A percentile compares a stretch with the other conserved stretches of the same genome.
Conservation (phyloP, 371 early-diverging fungal genomes). For the Circinella minor region DNA sequence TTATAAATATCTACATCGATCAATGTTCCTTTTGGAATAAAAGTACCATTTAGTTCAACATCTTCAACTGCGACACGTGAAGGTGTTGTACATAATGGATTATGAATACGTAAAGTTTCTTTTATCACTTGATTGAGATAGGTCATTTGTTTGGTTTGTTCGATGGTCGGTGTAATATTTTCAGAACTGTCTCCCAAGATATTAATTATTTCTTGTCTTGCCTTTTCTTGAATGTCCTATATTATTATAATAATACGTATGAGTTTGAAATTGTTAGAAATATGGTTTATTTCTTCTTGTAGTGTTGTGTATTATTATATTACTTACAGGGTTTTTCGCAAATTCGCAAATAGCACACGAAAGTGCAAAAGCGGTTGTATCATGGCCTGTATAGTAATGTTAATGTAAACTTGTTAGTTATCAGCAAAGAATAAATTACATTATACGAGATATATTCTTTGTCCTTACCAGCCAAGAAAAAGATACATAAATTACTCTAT, state of each 20-base stretch:
- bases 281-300: background rate
- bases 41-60: conserved; percentile 36
- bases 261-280: background rate
- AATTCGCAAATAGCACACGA: conserved; percentile 25
- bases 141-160: conserved; percentile 43
- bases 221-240: conserved; percentile 44
- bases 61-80: conserved; percentile 40
- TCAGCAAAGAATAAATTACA: background rate
- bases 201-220: conserved; percentile 48
- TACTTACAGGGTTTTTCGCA: conserved; percentile 24
- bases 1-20: conserved; percentile 45
- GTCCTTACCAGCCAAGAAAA: conserved; percentile 24
- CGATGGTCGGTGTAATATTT: conserved; percentile 43
- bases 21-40: conserved; percentile 49
- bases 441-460: background rate
- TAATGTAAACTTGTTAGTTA: no score
- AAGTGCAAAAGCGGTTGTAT: conserved; percentile 19
- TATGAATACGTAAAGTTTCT: conserved; percentile 22
- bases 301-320: conserved; percentile 5
- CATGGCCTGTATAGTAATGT: conserved; percentile 11
- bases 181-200: conserved; percentile 46
- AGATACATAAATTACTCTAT: conserved; percentile 50
- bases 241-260: no score
- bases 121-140: conserved; percentile 49
- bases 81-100: conserved; percentile 9